Percentiles rank a stretch among this genome's conserved stretches.
These are phyloP conservation scores for Scedosporium dehoogii DNA, from an alignment of 2,329 filamentous ascomycete species.

Conservation along the genomic window DNA sequence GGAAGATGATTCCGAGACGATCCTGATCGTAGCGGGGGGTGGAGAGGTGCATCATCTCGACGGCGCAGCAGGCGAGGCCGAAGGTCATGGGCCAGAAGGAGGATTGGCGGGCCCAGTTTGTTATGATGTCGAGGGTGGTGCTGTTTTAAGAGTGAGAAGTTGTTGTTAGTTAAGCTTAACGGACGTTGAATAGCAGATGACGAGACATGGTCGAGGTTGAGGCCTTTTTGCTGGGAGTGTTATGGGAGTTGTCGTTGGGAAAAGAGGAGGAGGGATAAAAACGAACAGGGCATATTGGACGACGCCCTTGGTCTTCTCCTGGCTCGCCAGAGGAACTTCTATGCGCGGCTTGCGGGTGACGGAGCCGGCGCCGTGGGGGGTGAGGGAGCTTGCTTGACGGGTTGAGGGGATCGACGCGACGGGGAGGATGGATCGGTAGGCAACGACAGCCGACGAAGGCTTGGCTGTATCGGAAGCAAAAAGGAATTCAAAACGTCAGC, in stretches of 20 bases:
- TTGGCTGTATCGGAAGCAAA: not conserved
- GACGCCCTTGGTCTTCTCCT: slow-evolving; percentile 69
- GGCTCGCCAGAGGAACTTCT: slow-evolving; percentile 68
- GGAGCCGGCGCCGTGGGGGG: slow-evolving; percentile 37
- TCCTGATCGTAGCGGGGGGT: slow-evolving; percentile 86
- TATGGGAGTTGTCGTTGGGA: not conserved
- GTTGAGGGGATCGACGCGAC: slow-evolving; percentile 57
- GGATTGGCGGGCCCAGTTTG: slow-evolving; percentile 77
- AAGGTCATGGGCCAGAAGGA: slow-evolving; percentile 91
- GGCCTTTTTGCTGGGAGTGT: not conserved
- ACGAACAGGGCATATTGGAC: slow-evolving; percentile 82
- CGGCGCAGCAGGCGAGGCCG: slow-evolving; percentile 76
- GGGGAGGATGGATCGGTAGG: slow-evolving; percentile 38
- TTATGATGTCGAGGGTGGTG: slow-evolving; percentile 67
- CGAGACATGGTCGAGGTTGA: not conserved
- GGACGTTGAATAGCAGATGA: too few species aligned
- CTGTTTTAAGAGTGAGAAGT: slow-evolving; percentile 27
- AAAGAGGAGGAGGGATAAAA: not conserved
- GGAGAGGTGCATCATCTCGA: slow-evolving; percentile 90
- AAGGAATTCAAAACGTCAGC: not conserved
- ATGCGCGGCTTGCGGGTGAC: slow-evolving; percentile 47
- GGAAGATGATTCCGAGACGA: slow-evolving; percentile 82
- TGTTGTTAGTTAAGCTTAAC: too few species aligned
- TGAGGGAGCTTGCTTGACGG: slow-evolving; percentile 49
- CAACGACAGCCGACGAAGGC: slow-evolving; percentile 2